Evolutionary conservation across 306 rosid species (phyloP).

Genomic region (Vigna mungo): DNA sequence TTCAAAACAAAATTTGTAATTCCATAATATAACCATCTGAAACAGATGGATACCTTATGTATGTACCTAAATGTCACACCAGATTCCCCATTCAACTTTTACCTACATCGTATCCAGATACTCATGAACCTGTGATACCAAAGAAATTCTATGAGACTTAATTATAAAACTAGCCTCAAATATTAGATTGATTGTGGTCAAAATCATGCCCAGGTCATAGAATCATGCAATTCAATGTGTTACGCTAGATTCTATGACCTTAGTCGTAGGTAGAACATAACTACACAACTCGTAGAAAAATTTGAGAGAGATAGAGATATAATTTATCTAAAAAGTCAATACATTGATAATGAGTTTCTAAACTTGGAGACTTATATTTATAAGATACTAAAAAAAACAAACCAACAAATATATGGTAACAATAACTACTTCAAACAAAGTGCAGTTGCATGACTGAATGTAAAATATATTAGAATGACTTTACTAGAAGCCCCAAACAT

Average conservation of each 20-base stretch:
- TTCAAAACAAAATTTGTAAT: too few species aligned
- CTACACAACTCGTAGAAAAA: background rate
- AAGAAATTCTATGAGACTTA: slow-evolving; percentile 10
- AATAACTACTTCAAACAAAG: background rate
- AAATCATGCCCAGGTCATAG: background rate
- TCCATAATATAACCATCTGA: too few species aligned
- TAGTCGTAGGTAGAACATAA: background rate
- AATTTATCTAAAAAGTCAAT: background rate
- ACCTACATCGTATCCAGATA: too few species aligned
- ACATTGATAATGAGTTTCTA: background rate
- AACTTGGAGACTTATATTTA: background rate
- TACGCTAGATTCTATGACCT: background rate
- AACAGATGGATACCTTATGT: too few species aligned
- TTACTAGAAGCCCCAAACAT: background rate
- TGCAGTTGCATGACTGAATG: background rate
- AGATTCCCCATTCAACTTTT: too few species aligned
- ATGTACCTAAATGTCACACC: too few species aligned
- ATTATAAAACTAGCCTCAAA: slow-evolving; percentile 23
- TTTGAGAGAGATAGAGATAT: background rate
- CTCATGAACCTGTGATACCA: slow-evolving; percentile 65
- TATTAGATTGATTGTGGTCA: background rate
- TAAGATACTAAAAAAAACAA: background rate
- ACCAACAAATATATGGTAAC: background rate
- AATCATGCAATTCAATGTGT: background rate
- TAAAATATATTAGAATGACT: background rate